These are phyloP conservation scores for Stagonosporopsis tanaceti DNA, from an alignment of 2,329 filamentous ascomycete species.

Conservation along the genomic window DNA sequence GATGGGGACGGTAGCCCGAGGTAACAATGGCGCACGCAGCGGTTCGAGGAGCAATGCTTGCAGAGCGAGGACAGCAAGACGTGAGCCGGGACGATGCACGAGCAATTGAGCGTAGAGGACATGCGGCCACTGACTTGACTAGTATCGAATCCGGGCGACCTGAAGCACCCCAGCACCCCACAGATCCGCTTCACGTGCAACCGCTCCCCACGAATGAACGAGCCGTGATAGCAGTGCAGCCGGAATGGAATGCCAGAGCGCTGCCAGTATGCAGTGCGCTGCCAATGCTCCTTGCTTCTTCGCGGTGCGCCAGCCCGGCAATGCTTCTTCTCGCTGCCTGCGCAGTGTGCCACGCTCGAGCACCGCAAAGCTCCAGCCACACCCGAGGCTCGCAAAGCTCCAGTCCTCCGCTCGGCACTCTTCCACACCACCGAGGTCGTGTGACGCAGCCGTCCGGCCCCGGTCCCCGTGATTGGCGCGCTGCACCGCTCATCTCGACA, in stretches of 20 bases:
- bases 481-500: not conserved
- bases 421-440: slow-evolving; percentile 15
- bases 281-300: not conserved
- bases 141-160: slow-evolving; percentile 8
- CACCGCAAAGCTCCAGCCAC: slow-evolving; percentile 14
- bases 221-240: not conserved
- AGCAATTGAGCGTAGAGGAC: slow-evolving; percentile 16
- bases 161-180: slow-evolving; percentile 8
- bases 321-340: not conserved
- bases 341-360: not conserved
- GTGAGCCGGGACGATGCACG: slow-evolving; percentile 8
- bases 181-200: slow-evolving; percentile 16
- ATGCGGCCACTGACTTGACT: slow-evolving; percentile 11
- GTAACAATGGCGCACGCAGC: slow-evolving; percentile 11
- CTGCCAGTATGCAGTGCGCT: not conserved
- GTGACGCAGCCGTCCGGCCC: slow-evolving; percentile 13
- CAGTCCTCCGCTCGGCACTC: slow-evolving; percentile 10
- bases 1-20: slow-evolving; percentile 1
- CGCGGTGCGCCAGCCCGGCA: too few relatives aligned
- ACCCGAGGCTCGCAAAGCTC: slow-evolving; percentile 8
- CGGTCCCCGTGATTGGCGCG: slow-evolving; percentile 9
- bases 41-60: not conserved
- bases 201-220: slow-evolving; percentile 3
- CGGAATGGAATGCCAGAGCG: not conserved
- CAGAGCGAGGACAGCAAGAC: not conserved